A percentile compares a stretch with the other conserved stretches of the same genome.
Conservation (phyloP, 495 filamentous ascomycete genomes). For the Neurospora hispaniola region DNA sequence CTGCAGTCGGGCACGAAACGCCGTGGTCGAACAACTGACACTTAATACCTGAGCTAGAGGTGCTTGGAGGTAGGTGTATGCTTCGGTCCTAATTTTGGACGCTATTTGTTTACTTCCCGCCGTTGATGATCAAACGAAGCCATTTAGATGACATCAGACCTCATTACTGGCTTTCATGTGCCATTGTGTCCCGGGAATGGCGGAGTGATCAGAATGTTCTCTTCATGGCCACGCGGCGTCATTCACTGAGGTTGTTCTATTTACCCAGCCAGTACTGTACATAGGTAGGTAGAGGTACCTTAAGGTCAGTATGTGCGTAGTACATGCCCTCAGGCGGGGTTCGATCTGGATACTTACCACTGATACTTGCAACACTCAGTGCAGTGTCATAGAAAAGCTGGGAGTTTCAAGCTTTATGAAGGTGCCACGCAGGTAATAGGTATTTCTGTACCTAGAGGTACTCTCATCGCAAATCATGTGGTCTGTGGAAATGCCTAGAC, state of each 20-base stretch:
- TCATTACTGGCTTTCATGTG: neutral
- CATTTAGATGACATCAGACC: neutral
- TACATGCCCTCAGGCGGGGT: too few relatives aligned
- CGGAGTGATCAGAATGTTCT: too few relatives aligned
- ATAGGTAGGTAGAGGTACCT: too few relatives aligned
- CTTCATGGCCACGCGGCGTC: too few relatives aligned
- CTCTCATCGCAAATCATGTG: neutral
- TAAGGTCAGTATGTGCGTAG: neutral
- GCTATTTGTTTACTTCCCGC: neutral
- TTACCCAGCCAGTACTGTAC: neutral
- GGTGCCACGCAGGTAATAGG: neutral
- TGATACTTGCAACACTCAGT: too few relatives aligned
- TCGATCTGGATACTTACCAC: neutral
- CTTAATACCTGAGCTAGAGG: too few relatives aligned
- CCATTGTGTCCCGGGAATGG: neutral
- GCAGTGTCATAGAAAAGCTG: neutral
- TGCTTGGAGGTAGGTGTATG: too few relatives aligned
- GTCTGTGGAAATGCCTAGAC: neutral
- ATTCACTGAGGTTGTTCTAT: neutral
- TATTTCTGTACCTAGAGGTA: neutral
- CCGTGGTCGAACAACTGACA: neutral
- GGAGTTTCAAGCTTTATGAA: neutral
- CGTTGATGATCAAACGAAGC: neutral
- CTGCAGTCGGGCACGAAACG: neutral
- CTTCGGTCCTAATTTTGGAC: neutral